phyloP scores from a whole-genome alignment of 306 rosid genomes.

The Datisca glomerata region DNA sequence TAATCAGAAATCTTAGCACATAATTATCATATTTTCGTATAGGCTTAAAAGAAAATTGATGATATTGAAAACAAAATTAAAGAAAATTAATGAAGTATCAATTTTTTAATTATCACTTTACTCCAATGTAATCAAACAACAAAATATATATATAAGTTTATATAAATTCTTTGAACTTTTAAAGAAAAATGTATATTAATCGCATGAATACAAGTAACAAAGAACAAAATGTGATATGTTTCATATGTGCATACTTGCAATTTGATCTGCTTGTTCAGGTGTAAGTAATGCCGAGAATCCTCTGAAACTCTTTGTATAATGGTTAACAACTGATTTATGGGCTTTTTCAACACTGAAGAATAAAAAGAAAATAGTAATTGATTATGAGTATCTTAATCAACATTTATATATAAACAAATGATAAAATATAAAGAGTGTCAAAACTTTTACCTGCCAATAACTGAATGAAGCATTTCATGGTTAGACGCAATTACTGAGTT shows the following conservation, averaged over 20 bases:
- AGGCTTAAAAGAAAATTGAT: background rate
- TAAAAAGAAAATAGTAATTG: background rate
- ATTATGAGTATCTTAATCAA: too few species aligned
- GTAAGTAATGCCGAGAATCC: constrained; percentile 12
- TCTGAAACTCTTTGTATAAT: constrained; percentile 2
- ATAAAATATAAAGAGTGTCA: background rate
- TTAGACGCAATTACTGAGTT: background rate
- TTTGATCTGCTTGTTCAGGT: background rate
- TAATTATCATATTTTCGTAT: background rate
- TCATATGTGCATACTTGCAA: background rate
- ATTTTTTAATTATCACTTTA: too few species aligned
- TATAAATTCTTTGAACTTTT: too few species aligned
- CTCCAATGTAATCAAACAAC: too few species aligned
- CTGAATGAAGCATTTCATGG: constrained; percentile 5
- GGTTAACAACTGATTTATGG: background rate
- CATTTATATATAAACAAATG: background rate
- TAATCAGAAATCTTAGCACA: background rate
- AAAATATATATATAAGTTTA: too few species aligned
- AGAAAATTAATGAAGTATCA: background rate
- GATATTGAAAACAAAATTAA: background rate
- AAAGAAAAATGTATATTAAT: too few species aligned
- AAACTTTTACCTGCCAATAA: constrained; percentile 2
- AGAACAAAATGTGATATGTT: background rate
- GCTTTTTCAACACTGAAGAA: constrained; percentile 1
- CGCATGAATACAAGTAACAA: background rate